Conservation (phyloP, 306 rosid species). For the Fragaria iinumae region DNA sequence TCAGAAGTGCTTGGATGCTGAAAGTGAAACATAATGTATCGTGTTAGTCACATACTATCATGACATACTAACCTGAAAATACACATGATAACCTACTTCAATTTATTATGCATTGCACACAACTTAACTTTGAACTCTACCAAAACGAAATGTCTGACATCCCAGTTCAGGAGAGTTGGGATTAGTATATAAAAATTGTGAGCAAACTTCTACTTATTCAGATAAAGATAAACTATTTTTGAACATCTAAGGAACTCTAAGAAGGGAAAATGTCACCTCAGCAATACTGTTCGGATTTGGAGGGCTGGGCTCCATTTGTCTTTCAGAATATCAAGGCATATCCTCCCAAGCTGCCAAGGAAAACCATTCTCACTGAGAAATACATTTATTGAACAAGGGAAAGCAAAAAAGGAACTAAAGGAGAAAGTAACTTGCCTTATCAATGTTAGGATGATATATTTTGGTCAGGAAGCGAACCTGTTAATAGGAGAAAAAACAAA, state of each 20-base stretch:
- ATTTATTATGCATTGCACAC: background rate
- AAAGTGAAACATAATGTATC: background rate
- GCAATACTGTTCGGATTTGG: slow-evolving; percentile 36
- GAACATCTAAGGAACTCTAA: background rate
- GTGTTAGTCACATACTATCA: background rate
- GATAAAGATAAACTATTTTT: background rate
- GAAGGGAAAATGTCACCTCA: slow-evolving; percentile 26
- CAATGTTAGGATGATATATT: slow-evolving; percentile 45
- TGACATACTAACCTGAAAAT: background rate
- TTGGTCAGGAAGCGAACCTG: slow-evolving; percentile 43
- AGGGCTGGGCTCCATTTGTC: slow-evolving; percentile 44
- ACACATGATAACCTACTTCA: background rate
- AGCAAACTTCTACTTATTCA: background rate
- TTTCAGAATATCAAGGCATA: slow-evolving; percentile 37
- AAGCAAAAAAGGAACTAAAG: slow-evolving; percentile 9
- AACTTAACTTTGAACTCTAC: background rate
- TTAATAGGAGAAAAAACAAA: background rate
- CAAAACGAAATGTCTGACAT: background rate
- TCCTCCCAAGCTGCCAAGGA: slow-evolving; percentile 33
- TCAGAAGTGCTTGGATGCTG: slow-evolving; percentile 79
- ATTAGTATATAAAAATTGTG: background rate
- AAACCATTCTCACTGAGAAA: slow-evolving; percentile 12
- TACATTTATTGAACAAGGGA: background rate
- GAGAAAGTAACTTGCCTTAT: slow-evolving; percentile 30
- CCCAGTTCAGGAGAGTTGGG: background rate